A percentile compares a stretch with the other conserved stretches of the same genome.
phyloP scores from a whole-genome alignment of 441 rosid species.

The Eutrema salsugineum region DNA sequence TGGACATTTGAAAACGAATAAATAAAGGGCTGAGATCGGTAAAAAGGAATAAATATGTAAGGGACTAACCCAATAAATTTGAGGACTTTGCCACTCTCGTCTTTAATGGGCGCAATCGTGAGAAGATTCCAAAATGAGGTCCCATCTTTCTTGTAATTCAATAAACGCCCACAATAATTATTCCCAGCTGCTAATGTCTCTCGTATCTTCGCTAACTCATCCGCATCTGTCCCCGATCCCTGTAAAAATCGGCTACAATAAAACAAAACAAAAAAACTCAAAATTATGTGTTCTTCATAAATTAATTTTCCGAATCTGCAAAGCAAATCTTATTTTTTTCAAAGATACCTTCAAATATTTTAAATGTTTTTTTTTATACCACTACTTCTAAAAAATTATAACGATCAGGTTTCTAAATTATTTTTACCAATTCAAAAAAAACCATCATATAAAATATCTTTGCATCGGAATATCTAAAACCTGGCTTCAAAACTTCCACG shows the following conservation, averaged over 20 bases:
- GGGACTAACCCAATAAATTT: conserved; percentile 87
- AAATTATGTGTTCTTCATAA: neutral
- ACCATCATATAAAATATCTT: no score
- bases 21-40: neutral
- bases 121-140: conserved; percentile 97
- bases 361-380: no score
- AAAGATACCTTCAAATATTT: neutral
- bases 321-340: no score
- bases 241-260: conserved; percentile 77
- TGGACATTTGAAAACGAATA: conserved; percentile 5
- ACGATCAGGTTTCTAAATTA: no score
- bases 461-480: no score
- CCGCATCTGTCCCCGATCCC: conserved; percentile 88
- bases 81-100: conserved; percentile 74
- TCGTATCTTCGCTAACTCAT: conserved; percentile 73
- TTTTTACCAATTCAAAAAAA: no score
- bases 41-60: neutral
- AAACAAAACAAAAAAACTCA: neutral
- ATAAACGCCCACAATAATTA: conserved; percentile 82
- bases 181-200: conserved; percentile 53
- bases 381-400: no score
- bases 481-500: no score
- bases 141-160: conserved; percentile 96
- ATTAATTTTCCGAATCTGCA: neutral
- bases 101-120: conserved; percentile 90